These are phyloP conservation scores for Rosa rugosa DNA, from an alignment of 306 rosid genomes.

Conservation along the genomic window DNA sequence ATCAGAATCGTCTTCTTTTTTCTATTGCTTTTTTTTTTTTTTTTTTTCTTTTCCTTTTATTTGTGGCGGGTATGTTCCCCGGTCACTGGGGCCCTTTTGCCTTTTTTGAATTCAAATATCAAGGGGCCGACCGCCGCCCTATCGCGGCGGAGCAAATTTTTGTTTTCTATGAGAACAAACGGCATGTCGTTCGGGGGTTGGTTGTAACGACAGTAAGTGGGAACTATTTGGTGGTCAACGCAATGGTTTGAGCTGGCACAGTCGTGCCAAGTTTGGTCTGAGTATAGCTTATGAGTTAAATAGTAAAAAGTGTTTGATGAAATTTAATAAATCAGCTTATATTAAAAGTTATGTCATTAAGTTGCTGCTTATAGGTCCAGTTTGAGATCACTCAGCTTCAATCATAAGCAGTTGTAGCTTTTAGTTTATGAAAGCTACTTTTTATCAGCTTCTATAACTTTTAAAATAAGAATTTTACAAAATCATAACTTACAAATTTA, in stretches of 20 bases:
- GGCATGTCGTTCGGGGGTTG: background rate
- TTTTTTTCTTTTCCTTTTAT: background rate
- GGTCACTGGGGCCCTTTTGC: background rate
- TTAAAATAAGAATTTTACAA: too few relatives aligned
- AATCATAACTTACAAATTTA: too few relatives aligned
- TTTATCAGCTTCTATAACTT: too few relatives aligned
- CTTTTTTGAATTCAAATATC: conserved; percentile 1
- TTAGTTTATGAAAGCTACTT: too few relatives aligned
- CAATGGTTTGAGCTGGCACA: background rate
- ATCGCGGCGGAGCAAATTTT: background rate
- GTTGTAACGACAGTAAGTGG: background rate
- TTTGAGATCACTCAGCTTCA: too few relatives aligned
- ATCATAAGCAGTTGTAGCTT: too few relatives aligned
- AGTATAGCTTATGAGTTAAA: too few relatives aligned
- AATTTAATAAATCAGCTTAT: too few relatives aligned
- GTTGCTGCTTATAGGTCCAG: too few relatives aligned
- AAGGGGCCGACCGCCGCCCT: background rate
- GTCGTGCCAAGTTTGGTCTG: too few relatives aligned
- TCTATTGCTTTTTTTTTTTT: background rate
- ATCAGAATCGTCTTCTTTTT: background rate
- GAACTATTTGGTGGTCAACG: background rate
- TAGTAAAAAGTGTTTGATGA: too few relatives aligned
- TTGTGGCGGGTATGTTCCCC: conserved; percentile 8
- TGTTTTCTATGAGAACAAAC: background rate
- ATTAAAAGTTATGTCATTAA: too few relatives aligned